Evolutionary conservation across 148 eudicot species (phyloP).

Genomic region (Gaultheria prostrata): DNA sequence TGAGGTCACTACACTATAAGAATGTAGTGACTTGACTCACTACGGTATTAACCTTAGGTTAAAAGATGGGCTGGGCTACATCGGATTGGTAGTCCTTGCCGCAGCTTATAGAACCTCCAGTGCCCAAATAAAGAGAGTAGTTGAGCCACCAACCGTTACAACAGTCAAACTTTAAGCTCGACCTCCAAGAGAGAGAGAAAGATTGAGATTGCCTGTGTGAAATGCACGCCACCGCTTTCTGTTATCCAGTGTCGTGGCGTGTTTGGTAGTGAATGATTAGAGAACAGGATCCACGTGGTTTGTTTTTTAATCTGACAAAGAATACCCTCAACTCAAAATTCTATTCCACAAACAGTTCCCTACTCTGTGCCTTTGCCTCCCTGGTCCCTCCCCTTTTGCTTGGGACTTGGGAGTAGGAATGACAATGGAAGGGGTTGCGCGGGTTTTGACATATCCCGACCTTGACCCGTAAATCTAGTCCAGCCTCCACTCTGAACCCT

Average conservation of each 20-base stretch:
- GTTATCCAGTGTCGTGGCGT: slow-evolving; percentile 21
- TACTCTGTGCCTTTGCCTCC: neutral
- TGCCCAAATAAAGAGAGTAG: neutral
- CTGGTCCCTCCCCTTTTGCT: neutral
- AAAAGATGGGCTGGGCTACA: too few relatives aligned
- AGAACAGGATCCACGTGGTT: slow-evolving; percentile 14
- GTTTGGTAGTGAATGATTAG: slow-evolving; percentile 2
- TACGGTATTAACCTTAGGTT: too few relatives aligned
- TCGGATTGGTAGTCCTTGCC: neutral
- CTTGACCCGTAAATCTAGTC: too few relatives aligned
- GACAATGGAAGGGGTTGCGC: too few relatives aligned
- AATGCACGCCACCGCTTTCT: slow-evolving; percentile 22
- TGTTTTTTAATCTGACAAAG: neutral
- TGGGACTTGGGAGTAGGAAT: too few relatives aligned
- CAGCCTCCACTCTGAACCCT: too few relatives aligned
- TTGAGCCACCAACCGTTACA: neutral
- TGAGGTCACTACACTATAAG: too few relatives aligned
- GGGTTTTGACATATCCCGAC: too few relatives aligned
- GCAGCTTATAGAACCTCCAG: neutral
- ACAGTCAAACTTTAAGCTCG: slow-evolving; percentile 3
- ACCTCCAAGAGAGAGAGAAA: neutral
- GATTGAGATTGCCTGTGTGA: slow-evolving; percentile 1
- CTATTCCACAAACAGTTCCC: neutral
- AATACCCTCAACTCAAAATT: neutral
- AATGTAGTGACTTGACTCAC: too few relatives aligned